Evolutionary conservation across 2,329 filamentous ascomycete species (phyloP), one percentile per base, ranked within the genome.

Genomic region (Fusarium staphyleae): DNA sequence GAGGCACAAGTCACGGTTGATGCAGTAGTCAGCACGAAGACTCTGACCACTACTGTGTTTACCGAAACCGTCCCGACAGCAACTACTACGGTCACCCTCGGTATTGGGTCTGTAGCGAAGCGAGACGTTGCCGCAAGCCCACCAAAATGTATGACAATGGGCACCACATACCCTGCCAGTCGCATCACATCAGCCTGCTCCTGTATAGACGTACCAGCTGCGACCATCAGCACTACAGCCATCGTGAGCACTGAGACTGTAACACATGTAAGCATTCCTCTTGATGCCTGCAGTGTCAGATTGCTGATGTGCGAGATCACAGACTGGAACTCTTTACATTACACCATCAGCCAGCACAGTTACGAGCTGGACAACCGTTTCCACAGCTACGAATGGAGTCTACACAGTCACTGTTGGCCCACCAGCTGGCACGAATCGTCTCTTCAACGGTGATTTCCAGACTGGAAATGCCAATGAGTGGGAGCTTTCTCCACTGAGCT

Each of bases 121-220:
- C 53, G 62, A 13, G 40, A 42, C 15, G 33, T 26, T n/a, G 28
- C 26, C 3, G 41, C 44, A 7, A 45, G 46, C 19, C 48, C 61
- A 18, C 61, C 63, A 0, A 50, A 58, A 26, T 66, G 61, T 26
- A 65, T 66, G 63, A 58, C 57, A 1, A 66, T 63, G 7, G 62
- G 6, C 19, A 22, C 58, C 16, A 56, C 52, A 3, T 67, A 65
- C 16, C 55, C 63, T 42, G 57, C 59, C 8, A 60, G 60, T n/a
- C 63, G 63, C 4, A 63, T 67, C 40, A 63, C 63, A 9, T 65
- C 61, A 12, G 65, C 59, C 12, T 67, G 65, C 19, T 53, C 57
- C 9, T 67, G 65, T 44, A 67, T 67, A 22, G 52, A 57, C 14
- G 63, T 66, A 1, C 59, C 65, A 1, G 59, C 57, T 14, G 15